Evolutionary conservation across 148 eudicot genomes (phyloP).

Genomic region (Camellia japonica): DNA sequence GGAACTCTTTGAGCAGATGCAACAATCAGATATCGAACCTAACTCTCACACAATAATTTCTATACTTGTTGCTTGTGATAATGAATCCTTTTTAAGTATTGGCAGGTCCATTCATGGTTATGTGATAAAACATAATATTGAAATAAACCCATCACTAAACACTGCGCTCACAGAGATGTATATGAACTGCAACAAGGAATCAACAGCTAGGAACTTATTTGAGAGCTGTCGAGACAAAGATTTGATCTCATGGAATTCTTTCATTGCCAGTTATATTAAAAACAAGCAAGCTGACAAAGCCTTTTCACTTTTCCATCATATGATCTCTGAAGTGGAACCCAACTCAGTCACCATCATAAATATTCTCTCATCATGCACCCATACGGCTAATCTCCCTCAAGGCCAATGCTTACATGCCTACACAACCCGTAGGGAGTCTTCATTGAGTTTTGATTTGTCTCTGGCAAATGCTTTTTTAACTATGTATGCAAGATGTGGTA

Average conservation of each 20-base stretch:
- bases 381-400: slow-evolving; percentile 38
- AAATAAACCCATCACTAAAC: slow-evolving; percentile 30
- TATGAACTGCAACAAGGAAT: slow-evolving; percentile 38
- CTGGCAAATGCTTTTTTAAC: slow-evolving; percentile 41
- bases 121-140: slow-evolving; percentile 32
- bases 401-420: slow-evolving; percentile 52
- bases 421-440: slow-evolving; percentile 29
- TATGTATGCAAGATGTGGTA: slow-evolving; percentile 58
- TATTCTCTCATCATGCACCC: slow-evolving; percentile 41
- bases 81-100: slow-evolving; percentile 20
- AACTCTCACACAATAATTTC: slow-evolving; percentile 47
- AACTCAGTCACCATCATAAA: slow-evolving; percentile 36
- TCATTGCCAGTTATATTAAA: slow-evolving; percentile 37
- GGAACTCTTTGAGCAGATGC: slow-evolving; percentile 37
- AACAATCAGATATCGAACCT: slow-evolving; percentile 26
- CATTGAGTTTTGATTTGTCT: slow-evolving; percentile 26
- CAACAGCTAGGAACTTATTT: slow-evolving; percentile 35
- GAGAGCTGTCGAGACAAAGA: slow-evolving; percentile 37
- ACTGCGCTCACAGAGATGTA: slow-evolving; percentile 51
- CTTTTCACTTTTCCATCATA: slow-evolving; percentile 26
- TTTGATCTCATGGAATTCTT: slow-evolving; percentile 45
- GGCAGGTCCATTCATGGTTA: slow-evolving; percentile 46
- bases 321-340: slow-evolving; percentile 41
- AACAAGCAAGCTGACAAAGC: slow-evolving; percentile 31
- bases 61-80: slow-evolving; percentile 32